Base-by-base conservation (phyloP, 495 filamentous ascomycete species). In the Hypoxylon lienhwacheense region DNA sequence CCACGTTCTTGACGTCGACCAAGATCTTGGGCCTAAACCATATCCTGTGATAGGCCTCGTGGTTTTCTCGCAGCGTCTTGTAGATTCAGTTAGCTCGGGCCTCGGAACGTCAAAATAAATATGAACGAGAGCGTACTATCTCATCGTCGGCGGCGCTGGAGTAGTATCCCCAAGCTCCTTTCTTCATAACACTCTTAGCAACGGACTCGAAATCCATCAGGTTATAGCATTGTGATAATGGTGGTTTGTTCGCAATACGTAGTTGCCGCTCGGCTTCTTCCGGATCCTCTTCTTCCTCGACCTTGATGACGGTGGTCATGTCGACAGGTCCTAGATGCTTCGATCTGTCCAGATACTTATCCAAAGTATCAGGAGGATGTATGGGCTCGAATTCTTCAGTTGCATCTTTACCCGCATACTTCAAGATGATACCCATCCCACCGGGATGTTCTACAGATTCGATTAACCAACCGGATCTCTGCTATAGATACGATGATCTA, bases 91-190 rank as follows among this genome's bases (percentile, higher is more conserved):
- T 40, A 44, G 43, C 28, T 17, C 11, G 26, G n/a, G 7, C 21
- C 8, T 29, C 6, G n/a, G 10, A n/a, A n/a, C n/a, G n/a, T n/a
- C 16, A 22, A 7, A 10, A 12, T 7, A 32, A 5, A n/a, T n/a
- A 12, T 8, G 7, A 41, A 2, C 12, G 2, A 16, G 33, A 20
- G 75, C 85, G 55, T 70, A 93, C 90, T 73, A 98, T 96, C 73
- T 97, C 93, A 66, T 98, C 93, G 67, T 98, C 93, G 0, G 93
- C 91, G 42, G 89, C 92, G 64, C 87, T 92, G 6, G 89, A 95
- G 69, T 97, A 97, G 71, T 97, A 97, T 8, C 86, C 92, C 92
- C 92, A 97, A 1, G 91, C 90, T 0, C 85, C 87, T 71, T 87
- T 92, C 78, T 95, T 96, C 92, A 96, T 96, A 25, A 92, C 83